Conservation (phyloP, 108 stramenopile genomes). For the Cyclostephanos tholiformis region DNA sequence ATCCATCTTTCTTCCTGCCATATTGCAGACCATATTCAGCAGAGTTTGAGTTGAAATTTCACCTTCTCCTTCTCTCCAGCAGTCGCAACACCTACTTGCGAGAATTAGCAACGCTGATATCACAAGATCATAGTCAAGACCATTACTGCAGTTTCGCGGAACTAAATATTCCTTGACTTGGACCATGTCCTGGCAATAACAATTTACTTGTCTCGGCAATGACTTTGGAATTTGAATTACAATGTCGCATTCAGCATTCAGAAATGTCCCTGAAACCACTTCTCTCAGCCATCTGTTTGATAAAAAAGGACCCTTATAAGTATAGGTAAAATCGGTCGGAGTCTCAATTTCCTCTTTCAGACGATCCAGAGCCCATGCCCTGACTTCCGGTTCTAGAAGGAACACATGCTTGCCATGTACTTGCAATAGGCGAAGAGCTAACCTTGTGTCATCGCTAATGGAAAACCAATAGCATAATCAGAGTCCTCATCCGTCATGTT, state of each 20-base stretch:
- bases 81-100: conserved; percentile 23
- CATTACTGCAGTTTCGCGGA: conserved; percentile 39
- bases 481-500: conserved; percentile 64
- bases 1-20: conserved; percentile 59
- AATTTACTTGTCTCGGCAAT: conserved; percentile 2
- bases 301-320: conserved; percentile 18
- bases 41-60: conserved; percentile 62
- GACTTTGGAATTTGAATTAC: conserved; percentile 12
- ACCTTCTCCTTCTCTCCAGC: conserved; percentile 55
- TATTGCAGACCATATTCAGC: conserved; percentile 70
- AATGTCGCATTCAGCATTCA: conserved; percentile 74
- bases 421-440: conserved; percentile 57
- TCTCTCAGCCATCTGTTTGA: conserved; percentile 63
- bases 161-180: conserved; percentile 21
- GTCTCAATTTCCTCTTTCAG: conserved; percentile 43
- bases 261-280: conserved; percentile 53
- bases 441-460: conserved; percentile 60
- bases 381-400: conserved; percentile 66
- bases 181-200: conserved; percentile 46
- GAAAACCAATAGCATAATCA: conserved; percentile 65
- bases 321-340: conserved; percentile 9
- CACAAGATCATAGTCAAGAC: conserved; percentile 78
- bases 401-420: conserved; percentile 62
- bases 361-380: conserved; percentile 60
- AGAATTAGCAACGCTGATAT: conserved; percentile 71